Conservation (phyloP, 192 early-diverging fungal species). For the Chytriomyces sp. region DNA sequence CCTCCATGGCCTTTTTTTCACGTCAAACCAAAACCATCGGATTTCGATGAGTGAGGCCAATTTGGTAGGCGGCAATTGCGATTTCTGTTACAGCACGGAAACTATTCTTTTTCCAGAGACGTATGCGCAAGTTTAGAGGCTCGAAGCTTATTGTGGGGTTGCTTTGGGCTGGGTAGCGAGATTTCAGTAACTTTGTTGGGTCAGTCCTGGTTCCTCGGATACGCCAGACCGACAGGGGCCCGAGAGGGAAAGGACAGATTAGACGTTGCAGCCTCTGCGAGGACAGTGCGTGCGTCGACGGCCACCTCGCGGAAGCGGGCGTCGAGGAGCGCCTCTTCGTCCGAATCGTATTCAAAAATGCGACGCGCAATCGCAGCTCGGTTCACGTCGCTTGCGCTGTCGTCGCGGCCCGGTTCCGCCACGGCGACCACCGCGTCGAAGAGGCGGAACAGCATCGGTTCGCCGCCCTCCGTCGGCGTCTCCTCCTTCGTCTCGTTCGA, state of each 20-base stretch:
- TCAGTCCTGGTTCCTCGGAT: background rate
- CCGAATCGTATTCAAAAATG: constrained; percentile 11
- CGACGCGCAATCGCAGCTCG: background rate
- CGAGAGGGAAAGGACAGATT: background rate
- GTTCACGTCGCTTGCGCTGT: background rate
- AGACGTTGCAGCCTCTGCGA: background rate
- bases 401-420: background rate
- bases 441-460: background rate
- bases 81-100: background rate
- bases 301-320: too few species aligned
- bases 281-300: background rate
- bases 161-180: background rate
- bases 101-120: background rate
- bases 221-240: background rate
- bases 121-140: background rate
- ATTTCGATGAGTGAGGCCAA: too few species aligned
- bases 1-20: background rate
- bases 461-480: background rate
- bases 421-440: background rate
- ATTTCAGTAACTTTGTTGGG: background rate
- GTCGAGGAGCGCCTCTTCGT: constrained; percentile 18
- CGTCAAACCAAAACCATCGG: background rate
- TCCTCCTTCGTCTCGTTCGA: background rate
- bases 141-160: background rate
- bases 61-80: background rate